Conservation (phyloP, 2,329 filamentous ascomycete species). For the Graphiopsis chlorocephala region DNA sequence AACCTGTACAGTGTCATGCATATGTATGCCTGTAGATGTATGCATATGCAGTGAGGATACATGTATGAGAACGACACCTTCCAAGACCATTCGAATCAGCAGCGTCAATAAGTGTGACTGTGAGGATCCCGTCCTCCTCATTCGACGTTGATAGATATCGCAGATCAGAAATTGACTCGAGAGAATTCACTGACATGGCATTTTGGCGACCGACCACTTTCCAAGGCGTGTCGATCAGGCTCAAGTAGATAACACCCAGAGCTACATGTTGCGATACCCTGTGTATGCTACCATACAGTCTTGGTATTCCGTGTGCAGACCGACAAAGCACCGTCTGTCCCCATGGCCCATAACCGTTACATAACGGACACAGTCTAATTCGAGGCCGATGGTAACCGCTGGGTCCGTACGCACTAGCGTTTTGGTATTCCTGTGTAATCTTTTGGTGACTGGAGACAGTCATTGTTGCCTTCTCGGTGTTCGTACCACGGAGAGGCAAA, state of each 20-base stretch:
- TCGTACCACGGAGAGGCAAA: neutral
- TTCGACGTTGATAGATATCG: neutral
- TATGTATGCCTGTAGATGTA: neutral
- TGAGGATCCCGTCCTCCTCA: neutral
- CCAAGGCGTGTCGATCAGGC: neutral
- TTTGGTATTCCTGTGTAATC: neutral
- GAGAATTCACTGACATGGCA: neutral
- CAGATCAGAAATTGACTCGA: neutral
- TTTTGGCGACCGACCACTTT: neutral
- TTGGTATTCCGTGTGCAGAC: neutral
- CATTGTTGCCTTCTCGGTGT: neutral
- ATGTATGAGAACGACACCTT: neutral
- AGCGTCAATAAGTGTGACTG: neutral
- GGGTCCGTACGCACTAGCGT: constrained; percentile 7
- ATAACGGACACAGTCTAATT: neutral
- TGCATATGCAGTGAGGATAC: neutral
- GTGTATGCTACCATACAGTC: neutral
- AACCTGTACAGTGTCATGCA: neutral
- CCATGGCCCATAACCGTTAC: neutral
- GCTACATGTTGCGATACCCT: neutral
- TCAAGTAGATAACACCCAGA: neutral
- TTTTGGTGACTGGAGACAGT: neutral
- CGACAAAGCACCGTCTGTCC: neutral
- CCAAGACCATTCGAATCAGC: neutral
- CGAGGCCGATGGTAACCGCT: constrained; percentile 9